These are phyloP conservation scores for Solanum clarkiae DNA, from an alignment of 257 asterid species.

Conservation along the genomic window DNA sequence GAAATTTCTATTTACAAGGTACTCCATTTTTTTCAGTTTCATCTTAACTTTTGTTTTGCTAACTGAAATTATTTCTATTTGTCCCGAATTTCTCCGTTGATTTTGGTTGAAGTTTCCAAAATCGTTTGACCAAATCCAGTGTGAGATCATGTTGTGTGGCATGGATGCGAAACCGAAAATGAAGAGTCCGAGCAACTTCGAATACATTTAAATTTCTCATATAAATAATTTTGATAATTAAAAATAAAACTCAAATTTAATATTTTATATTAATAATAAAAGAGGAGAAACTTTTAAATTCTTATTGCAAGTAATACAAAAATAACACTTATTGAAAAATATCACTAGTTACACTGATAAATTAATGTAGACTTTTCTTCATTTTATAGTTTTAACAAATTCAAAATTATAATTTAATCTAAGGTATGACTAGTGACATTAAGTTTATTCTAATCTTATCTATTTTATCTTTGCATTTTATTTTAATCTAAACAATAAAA, in stretches of 20 bases:
- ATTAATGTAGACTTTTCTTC: background rate
- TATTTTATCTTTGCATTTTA: background rate
- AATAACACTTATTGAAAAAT: background rate
- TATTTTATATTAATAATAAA: background rate
- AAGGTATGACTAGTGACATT: background rate
- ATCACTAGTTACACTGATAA: background rate
- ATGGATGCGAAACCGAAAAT: too few species aligned
- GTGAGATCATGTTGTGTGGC: too few species aligned
- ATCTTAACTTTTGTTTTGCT: too few species aligned
- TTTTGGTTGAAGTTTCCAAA: too few species aligned
- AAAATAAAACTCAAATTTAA: background rate
- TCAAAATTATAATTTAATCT: background rate
- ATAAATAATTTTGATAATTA: background rate
- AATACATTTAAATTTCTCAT: background rate
- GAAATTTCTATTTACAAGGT: background rate
- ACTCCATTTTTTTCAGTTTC: too few species aligned
- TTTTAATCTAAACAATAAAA: background rate
- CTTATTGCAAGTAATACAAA: background rate
- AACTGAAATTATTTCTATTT: too few species aligned
- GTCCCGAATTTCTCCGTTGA: too few species aligned
- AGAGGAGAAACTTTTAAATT: background rate
- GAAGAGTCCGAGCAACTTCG: too few species aligned
- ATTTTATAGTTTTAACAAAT: background rate
- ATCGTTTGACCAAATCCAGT: too few species aligned
- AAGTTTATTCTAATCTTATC: too few species aligned